Conservation (phyloP, 805 yeast species). For the Lipomyces anomalus region DNA sequence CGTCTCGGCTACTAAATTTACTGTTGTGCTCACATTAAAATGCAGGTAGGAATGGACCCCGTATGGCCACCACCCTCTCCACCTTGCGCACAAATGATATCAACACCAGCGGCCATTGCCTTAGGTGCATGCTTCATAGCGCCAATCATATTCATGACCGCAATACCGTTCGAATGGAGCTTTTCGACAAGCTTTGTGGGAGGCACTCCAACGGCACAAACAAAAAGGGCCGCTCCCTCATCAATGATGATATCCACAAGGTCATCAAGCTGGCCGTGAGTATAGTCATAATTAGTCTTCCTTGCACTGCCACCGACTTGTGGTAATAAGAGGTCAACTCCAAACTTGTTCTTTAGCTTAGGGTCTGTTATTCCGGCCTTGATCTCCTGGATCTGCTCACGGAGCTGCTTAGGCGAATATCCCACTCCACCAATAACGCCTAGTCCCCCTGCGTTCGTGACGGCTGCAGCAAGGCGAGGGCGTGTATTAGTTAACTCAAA, state of each 20-base stretch:
- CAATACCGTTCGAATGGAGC: constrained; percentile 26
- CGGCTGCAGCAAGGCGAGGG: constrained; percentile 28
- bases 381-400: constrained; percentile 26
- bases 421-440: constrained; percentile 30
- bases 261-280: constrained; percentile 25
- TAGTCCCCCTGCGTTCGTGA: constrained; percentile 30
- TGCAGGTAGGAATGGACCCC: constrained; percentile 25
- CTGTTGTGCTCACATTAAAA: constrained; percentile 16
- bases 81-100: constrained; percentile 29
- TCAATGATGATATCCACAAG: constrained; percentile 26
- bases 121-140: constrained; percentile 25
- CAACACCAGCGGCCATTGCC: constrained; percentile 28
- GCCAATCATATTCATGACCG: constrained; percentile 30
- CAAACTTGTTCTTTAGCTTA: constrained; percentile 25
- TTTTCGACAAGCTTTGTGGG: constrained; percentile 25
- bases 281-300: constrained; percentile 28
- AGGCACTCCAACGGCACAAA: constrained; percentile 29
- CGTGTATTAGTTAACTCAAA: constrained; percentile 14
- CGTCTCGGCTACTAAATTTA: background rate
- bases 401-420: constrained; percentile 26
- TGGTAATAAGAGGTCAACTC: constrained; percentile 27
- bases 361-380: constrained; percentile 19
- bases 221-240: constrained; percentile 24
- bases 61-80: constrained; percentile 32
- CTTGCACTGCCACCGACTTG: constrained; percentile 30